A percentile compares a stretch with the other conserved stretches of the same genome.
phyloP scores from a whole-genome alignment of 2,329 filamentous ascomycete species.

The Sarocladium strictum region DNA sequence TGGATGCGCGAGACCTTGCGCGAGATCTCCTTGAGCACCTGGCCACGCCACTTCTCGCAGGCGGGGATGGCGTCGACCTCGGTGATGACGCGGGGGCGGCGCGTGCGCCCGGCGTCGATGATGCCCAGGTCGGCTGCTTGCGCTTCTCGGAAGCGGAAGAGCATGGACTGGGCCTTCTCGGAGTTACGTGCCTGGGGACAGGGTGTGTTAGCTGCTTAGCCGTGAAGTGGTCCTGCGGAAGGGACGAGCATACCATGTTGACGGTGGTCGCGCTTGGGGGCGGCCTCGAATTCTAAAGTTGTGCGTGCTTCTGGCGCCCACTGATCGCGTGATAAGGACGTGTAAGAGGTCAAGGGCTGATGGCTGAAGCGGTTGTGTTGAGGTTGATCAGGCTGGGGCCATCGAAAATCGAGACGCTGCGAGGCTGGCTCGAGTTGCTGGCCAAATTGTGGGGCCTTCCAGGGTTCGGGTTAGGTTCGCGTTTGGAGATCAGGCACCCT shows the following conservation, averaged over 20 bases:
- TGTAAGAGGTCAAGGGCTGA: no score
- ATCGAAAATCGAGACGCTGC: no score
- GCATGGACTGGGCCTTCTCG: constrained; percentile 99
- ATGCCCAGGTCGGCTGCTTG: constrained; percentile 95
- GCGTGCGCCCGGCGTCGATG: constrained; percentile 83
- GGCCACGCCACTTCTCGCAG: constrained; percentile 97
- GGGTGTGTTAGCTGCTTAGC: not conserved
- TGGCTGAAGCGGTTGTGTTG: not conserved
- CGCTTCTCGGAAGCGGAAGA: constrained; percentile 97
- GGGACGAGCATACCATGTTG: constrained; percentile 17
- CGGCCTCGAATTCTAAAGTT: no score
- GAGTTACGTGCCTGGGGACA: constrained; percentile 76
- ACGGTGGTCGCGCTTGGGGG: not conserved
- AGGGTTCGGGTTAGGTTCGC: no score
- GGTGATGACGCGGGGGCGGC: constrained; percentile 86
- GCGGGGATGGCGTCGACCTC: constrained; percentile 75
- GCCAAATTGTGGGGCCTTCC: constrained; percentile 6
- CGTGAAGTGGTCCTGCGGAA: not conserved
- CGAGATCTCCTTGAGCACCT: constrained; percentile 93
- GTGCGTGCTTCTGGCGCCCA: no score
- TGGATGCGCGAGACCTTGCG: constrained; percentile 97
- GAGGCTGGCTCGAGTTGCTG: constrained; percentile 8
- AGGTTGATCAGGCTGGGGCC: not conserved
- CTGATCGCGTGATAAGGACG: no score
- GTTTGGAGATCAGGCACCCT: no score